These are phyloP conservation scores for Aspergillus sojae DNA, from an alignment of 2,329 filamentous ascomycete species.

Conservation along the genomic window DNA sequence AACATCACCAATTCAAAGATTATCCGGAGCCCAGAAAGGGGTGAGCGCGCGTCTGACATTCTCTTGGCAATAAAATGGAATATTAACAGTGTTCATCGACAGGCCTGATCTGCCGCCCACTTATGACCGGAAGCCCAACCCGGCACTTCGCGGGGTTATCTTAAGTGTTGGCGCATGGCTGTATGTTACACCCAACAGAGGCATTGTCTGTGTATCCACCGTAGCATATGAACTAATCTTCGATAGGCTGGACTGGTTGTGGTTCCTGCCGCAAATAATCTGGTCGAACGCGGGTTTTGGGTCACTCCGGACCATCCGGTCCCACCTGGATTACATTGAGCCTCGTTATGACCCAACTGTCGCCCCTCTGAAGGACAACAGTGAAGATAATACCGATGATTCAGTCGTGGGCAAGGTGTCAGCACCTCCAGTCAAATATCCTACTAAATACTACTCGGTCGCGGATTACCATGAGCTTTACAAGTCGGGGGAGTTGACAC, in stretches of 20 bases:
- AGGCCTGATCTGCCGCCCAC: slow-evolving; percentile 10
- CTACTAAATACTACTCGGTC: slow-evolving; percentile 59
- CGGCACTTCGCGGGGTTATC: slow-evolving; percentile 10
- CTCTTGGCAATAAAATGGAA: background rate
- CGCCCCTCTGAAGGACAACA: slow-evolving; percentile 13
- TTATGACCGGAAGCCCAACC: slow-evolving; percentile 15
- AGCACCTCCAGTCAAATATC: background rate
- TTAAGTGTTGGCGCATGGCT: slow-evolving; percentile 11
- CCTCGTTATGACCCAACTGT: slow-evolving; percentile 55
- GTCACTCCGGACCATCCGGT: slow-evolving; percentile 50
- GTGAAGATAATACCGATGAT: background rate
- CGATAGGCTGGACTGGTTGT: slow-evolving; percentile 54
- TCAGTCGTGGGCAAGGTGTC: background rate
- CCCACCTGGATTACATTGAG: slow-evolving; percentile 52
- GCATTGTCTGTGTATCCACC: background rate
- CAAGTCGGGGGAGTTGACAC: slow-evolving; percentile 65
- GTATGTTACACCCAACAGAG: background rate
- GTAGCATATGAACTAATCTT: background rate
- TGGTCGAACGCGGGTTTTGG: slow-evolving; percentile 69
- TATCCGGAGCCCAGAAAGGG: slow-evolving; percentile 11
- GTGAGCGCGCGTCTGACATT: background rate
- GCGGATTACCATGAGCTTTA: slow-evolving; percentile 76
- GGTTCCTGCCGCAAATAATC: slow-evolving; percentile 59
- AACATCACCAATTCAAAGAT: slow-evolving; percentile 8
- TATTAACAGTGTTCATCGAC: background rate